phyloP scores from a whole-genome alignment of 2,329 filamentous ascomycete species.

The Zasmidium citrigriseum region DNA sequence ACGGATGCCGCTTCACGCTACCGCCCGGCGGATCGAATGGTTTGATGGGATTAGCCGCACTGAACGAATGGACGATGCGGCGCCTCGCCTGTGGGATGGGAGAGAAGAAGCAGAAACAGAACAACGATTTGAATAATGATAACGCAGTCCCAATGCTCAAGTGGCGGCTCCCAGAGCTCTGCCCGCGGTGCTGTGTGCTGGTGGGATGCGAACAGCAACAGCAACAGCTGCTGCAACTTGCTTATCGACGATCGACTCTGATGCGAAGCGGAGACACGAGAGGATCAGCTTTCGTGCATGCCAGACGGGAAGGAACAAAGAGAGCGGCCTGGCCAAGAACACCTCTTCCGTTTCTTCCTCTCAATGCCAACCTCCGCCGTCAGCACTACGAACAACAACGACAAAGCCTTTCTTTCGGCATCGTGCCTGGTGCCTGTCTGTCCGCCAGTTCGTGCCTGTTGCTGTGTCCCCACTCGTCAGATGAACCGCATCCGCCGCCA shows the following conservation, averaged over 20 bases:
- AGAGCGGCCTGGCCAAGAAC: background rate
- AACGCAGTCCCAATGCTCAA: too few relatives aligned
- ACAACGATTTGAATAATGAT: too few relatives aligned
- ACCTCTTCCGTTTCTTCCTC: background rate
- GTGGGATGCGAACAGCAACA: too few relatives aligned
- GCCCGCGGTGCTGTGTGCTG: background rate
- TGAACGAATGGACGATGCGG: background rate
- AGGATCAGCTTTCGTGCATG: background rate
- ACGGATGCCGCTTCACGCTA: background rate
- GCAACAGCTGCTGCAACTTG: background rate
- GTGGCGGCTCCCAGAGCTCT: background rate
- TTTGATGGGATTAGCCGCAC: background rate
- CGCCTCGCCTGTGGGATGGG: background rate
- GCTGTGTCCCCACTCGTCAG: background rate
- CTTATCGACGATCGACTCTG: background rate
- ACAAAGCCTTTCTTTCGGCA: background rate
- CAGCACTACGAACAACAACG: too few relatives aligned
- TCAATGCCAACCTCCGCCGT: background rate
- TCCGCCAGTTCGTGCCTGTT: background rate
- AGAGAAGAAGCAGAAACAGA: background rate
- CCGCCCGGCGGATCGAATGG: background rate
- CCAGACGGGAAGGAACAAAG: background rate
- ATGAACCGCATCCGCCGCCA: background rate
- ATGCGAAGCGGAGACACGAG: background rate
- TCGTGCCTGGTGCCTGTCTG: background rate